phyloP scores from a whole-genome alignment of 169 alveolate genomes.

The Cystoisospora suis region DNA sequence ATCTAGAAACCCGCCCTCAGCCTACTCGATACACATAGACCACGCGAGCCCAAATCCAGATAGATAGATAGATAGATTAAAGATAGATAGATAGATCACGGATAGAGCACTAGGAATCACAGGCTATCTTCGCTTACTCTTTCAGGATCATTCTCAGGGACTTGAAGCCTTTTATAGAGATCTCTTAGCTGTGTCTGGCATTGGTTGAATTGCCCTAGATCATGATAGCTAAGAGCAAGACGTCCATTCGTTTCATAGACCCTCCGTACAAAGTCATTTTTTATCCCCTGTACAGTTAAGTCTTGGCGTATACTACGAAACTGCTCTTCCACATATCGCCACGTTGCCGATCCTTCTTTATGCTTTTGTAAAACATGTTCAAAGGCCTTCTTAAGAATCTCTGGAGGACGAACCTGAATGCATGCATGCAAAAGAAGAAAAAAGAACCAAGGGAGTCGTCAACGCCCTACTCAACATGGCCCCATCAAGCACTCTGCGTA shows the following conservation, averaged over 20 bases:
- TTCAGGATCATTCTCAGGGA: conserved; percentile 11
- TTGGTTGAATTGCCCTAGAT: conserved; percentile 92
- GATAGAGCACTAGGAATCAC: not conserved
- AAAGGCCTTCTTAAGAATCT: not conserved
- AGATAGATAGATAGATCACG: no score
- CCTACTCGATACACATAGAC: no score
- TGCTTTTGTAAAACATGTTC: not conserved
- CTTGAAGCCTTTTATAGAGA: conserved; percentile 35
- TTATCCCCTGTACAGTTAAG: conserved; percentile 90
- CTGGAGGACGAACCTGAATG: conserved; percentile 17
- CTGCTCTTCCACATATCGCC: conserved; percentile 88
- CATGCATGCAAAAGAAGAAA: not conserved
- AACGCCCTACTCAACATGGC: not conserved
- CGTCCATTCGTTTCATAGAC: conserved; percentile 94
- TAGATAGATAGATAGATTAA: no score
- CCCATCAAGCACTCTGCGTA: no score
- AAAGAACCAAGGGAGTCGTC: not conserved
- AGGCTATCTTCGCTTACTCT: conserved; percentile 12
- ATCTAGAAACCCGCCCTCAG: no score
- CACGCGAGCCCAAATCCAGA: no score
- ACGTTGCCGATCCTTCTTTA: conserved; percentile 47
- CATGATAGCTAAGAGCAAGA: conserved; percentile 90
- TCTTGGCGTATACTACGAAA: conserved; percentile 90
- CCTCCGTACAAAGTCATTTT: conserved; percentile 84
- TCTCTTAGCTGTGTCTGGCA: conserved; percentile 90